These are phyloP conservation scores for Phaeosphaeria sp. DNA, from an alignment of 2,329 filamentous ascomycete species.

Conservation along the genomic window DNA sequence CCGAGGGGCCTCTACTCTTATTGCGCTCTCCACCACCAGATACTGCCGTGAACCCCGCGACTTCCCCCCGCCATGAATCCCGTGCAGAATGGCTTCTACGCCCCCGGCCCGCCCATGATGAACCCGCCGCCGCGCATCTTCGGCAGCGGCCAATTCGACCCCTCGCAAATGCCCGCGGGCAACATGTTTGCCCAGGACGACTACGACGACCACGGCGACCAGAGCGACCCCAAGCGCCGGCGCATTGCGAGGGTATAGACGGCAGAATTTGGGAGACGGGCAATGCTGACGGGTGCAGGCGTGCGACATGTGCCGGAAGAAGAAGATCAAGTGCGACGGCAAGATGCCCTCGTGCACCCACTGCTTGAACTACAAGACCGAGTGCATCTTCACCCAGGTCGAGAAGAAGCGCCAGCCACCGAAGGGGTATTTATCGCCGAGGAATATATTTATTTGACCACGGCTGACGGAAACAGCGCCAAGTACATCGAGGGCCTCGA, in stretches of 20 bases:
- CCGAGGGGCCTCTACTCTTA: constrained; percentile 20
- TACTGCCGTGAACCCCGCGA: too few relatives aligned
- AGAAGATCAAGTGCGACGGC: constrained; percentile 97
- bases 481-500: constrained; percentile 98
- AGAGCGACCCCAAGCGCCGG: constrained; percentile 79
- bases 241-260: constrained; percentile 78
- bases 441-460: neutral
- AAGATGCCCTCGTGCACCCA: constrained; percentile 94
- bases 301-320: constrained; percentile 95
- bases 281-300: constrained; percentile 62
- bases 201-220: constrained; percentile 52
- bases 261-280: constrained; percentile 27
- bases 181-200: constrained; percentile 58
- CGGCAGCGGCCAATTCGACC: constrained; percentile 45
- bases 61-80: constrained; percentile 41
- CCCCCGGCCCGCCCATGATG: constrained; percentile 43
- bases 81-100: constrained; percentile 43
- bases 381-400: constrained; percentile 95
- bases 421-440: constrained; percentile 78
- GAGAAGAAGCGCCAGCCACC: constrained; percentile 98
- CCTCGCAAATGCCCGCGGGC: constrained; percentile 45
- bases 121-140: constrained; percentile 51
- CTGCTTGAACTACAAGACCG: constrained; percentile 97
- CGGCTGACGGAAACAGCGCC: constrained; percentile 63
- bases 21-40: neutral